Base-by-base conservation (phyloP, 1,284 basidiomycete genomes). In the Hemileia vastatrix region DNA sequence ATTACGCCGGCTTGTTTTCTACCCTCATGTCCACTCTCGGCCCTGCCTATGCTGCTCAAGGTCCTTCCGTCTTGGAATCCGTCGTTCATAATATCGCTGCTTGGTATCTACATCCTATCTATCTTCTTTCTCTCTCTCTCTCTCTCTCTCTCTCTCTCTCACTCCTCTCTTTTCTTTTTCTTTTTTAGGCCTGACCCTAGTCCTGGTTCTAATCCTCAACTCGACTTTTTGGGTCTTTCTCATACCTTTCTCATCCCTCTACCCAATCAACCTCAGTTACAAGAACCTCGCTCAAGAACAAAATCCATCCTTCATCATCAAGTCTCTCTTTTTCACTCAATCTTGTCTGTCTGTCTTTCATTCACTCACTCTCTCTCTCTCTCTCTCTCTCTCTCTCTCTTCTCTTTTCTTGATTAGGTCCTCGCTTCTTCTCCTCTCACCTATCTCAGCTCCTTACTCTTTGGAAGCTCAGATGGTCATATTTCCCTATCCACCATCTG, bases 141-240 rank as follows among this genome's bases (percentile, higher is more conserved):
- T 13, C n/a, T 3, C 27, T 15, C 27, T 53, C 6, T 31, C n/a
- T 53, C 21, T 24, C 51, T 33, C n/a, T 31, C 21, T 11, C 8
- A 31, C 15, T 53, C n/a, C 24, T 3, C n/a, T 33, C 51, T 24
- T 53, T 53, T 21, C 21, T 18, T 32, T 57, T 9, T 32, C 33
- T 15, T 31, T 44, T 18, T 40, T 19, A 59, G 57, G 57, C 57
- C 57, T n/a, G 49, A 51, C 78, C 88, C 79, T 69, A 75, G 64
- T 0, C 81, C 83, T 47, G 88, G 88, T 18, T 70, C 79, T 43
- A 81, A 80, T 1, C 67, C 87, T 19, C 86, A 91, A 71, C 80
- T 94, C 5, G 87, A 87, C 0, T 86, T 94, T 70, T 78, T 93
- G 33, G 88, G 88, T 4, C 81, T 83, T 3, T 83, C 89, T 1